Percentiles rank a stretch among this genome's conserved stretches.
Evolutionary conservation across 1,284 basidiomycete species (phyloP).

Genomic region (Heterobasidion annosum): DNA sequence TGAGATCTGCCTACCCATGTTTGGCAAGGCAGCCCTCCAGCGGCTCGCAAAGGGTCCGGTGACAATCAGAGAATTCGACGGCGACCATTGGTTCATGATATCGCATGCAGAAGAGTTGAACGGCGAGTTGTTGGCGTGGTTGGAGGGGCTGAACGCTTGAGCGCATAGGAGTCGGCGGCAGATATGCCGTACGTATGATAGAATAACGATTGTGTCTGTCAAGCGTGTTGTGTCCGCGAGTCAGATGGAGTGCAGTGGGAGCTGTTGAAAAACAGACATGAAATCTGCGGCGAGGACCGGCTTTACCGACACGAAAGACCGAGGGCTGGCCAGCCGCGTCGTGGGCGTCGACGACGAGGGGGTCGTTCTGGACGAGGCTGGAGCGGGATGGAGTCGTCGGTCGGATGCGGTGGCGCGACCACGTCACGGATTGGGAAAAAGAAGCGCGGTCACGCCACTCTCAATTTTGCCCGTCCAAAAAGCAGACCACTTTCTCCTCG

Average conservation of each 20-base stretch:
- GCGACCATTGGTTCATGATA: constrained; percentile 23
- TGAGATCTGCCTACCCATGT: constrained; percentile 12
- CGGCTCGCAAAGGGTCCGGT: constrained; percentile 9
- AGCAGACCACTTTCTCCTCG: not conserved
- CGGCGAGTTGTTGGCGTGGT: constrained; percentile 15
- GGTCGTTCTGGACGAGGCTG: not conserved
- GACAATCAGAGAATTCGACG: constrained; percentile 19
- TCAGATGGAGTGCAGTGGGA: too few relatives aligned
- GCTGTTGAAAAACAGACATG: too few relatives aligned
- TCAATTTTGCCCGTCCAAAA: not conserved
- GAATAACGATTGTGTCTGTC: too few relatives aligned
- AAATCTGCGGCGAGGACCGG: too few relatives aligned
- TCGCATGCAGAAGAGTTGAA: constrained; percentile 18
- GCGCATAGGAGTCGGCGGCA: not conserved
- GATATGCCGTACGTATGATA: too few relatives aligned
- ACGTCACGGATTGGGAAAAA: not conserved
- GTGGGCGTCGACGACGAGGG: too few relatives aligned
- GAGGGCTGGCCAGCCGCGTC: too few relatives aligned
- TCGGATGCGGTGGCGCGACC: too few relatives aligned
- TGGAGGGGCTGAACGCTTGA: constrained; percentile 3
- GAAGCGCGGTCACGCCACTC: not conserved
- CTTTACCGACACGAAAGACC: too few relatives aligned
- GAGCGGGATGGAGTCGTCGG: not conserved
- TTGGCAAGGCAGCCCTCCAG: constrained; percentile 10
- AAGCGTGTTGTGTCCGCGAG: too few relatives aligned